Conservation (phyloP, 352 stramenopile genomes). For the Pythium utonaiense region DNA sequence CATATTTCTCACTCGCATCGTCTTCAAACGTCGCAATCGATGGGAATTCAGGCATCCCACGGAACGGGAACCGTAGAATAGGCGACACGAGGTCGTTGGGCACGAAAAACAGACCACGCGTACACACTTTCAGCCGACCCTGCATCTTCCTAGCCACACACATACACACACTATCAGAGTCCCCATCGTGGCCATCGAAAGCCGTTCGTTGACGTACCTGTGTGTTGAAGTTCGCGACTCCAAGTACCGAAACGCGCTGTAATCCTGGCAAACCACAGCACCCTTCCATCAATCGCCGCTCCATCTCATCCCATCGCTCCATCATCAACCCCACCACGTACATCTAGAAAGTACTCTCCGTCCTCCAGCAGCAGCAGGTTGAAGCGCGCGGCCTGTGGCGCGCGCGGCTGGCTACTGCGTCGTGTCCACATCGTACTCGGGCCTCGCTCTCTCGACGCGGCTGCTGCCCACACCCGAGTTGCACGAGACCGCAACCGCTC, state of each 20-base stretch:
- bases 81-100: slow-evolving; percentile 61
- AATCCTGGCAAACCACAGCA: slow-evolving; percentile 41
- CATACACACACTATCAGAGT: not conserved
- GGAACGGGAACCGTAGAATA: slow-evolving; percentile 83
- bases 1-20: slow-evolving; percentile 24
- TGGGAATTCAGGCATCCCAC: slow-evolving; percentile 48
- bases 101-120: slow-evolving; percentile 87
- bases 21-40: slow-evolving; percentile 47
- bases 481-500: not conserved
- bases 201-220: slow-evolving; percentile 11
- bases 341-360: slow-evolving; percentile 90
- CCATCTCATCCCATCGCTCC: not conserved
- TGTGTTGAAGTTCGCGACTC: slow-evolving; percentile 31
- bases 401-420: slow-evolving; percentile 18
- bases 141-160: slow-evolving; percentile 38
- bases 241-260: slow-evolving; percentile 57
- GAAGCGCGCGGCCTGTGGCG: slow-evolving; percentile 50
- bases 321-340: slow-evolving; percentile 20
- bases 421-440: slow-evolving; percentile 20
- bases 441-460: not conserved
- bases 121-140: slow-evolving; percentile 80
- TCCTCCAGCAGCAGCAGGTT: slow-evolving; percentile 90
- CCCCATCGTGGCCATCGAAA: not conserved
- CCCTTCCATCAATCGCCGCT: not conserved
- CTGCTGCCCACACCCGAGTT: not conserved